Conservation (phyloP, 257 asterid species). For the Penstemon barbatus region DNA sequence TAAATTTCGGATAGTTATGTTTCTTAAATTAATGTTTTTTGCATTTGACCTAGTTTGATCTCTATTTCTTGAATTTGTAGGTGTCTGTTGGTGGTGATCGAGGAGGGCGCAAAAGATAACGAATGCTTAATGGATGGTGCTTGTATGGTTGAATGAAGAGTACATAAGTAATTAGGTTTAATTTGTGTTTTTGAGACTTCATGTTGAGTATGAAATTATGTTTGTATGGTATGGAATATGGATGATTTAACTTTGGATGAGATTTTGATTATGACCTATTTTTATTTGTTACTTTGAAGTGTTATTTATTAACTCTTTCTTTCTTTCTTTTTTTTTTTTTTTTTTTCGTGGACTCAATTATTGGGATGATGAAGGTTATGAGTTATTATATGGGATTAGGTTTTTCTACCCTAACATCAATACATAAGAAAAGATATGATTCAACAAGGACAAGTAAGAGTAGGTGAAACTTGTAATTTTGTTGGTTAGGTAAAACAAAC, state of each 20-base stretch:
- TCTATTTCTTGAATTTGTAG: conserved; percentile 28
- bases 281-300: conserved; percentile 4
- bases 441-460: not conserved
- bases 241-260: conserved; percentile 26
- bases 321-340: not conserved
- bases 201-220: conserved; percentile 20
- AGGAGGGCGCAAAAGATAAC: conserved; percentile 25
- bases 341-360: not conserved
- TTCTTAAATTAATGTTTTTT: not conserved
- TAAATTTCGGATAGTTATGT: not conserved
- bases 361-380: not conserved
- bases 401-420: not conserved
- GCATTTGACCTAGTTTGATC: conserved; percentile 20
- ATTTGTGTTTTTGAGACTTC: conserved; percentile 32
- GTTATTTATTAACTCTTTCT: not conserved
- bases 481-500: not conserved
- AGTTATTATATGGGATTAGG: not conserved
- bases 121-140: conserved; percentile 56
- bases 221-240: conserved; percentile 26
- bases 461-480: conserved; percentile 26
- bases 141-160: conserved; percentile 33
- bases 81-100: conserved; percentile 42
- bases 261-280: conserved; percentile 13
- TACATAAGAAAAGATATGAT: conserved; percentile 6
- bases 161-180: conserved; percentile 43